Percentiles rank a stretch among this genome's conserved stretches.
Conservation (phyloP, 331 rosid species). For the Arachis monticola region DNA sequence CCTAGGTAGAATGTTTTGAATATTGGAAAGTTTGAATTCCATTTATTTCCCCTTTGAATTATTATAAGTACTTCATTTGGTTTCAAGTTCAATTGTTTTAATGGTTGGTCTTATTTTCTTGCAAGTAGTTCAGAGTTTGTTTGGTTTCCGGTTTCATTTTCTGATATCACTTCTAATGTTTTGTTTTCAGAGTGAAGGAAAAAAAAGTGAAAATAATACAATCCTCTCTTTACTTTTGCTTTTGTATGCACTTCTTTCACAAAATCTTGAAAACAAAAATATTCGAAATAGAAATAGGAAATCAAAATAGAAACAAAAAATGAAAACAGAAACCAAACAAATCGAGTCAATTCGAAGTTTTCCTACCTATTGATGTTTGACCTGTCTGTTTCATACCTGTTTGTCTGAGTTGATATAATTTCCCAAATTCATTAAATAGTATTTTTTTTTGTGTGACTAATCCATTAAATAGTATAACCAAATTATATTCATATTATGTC, state of each 20-base stretch:
- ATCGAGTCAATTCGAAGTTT: neutral
- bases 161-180: neutral
- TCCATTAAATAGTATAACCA: constrained; percentile 21
- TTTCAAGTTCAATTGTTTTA: constrained; percentile 17
- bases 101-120: constrained; percentile 4
- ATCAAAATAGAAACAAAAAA: no score
- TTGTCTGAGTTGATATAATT: neutral
- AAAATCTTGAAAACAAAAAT: no score
- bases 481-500: neutral
- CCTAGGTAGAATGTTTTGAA: neutral
- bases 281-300: no score
- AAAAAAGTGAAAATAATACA: no score
- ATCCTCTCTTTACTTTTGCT: no score
- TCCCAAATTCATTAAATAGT: neutral
- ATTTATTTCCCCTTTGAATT: neutral
- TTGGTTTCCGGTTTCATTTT: neutral
- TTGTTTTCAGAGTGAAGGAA: no score
- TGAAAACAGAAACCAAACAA: no score
- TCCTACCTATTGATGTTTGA: neutral
- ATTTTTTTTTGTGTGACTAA: no score
- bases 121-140: neutral
- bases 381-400: constrained; percentile 13
- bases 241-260: no score
- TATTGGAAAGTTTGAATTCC: neutral
- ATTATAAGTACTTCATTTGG: neutral